Base-by-base conservation (phyloP, 1,284 basidiomycete species). In the Irpex sp. region DNA sequence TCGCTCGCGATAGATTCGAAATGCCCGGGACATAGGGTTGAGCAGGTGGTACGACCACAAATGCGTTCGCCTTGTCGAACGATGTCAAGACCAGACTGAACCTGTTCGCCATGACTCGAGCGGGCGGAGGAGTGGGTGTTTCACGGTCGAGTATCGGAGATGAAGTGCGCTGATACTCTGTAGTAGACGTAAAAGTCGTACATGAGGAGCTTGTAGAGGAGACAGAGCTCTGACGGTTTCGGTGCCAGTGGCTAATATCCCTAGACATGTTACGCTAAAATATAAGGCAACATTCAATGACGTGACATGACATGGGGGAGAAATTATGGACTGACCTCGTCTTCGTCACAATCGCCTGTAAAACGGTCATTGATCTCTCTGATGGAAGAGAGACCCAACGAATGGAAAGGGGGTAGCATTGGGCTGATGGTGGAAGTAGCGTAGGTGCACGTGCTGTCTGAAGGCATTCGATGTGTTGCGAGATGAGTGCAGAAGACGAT, bases 381-480 rank as follows among this genome's bases (percentile, higher is more conserved):
- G 69, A 65, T 68, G 61, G 73, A 69, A 51, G 78, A 81, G 61
- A 86, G 77, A 63, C 81, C 74, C 56, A 88, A 81, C 13, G 82
- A 75, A 62, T 79, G 81, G 26, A 88, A 76, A 15, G 86, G 76
- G n/a, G 86, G 86, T 13, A 88, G 81, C 1, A 81, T 83, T 37
- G 85, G 83, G 47, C 84, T 83, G 65, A 73, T 70, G 63, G 74
- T 68, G 64, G 62, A 37, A 57, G 71, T 70, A 56, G 68, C 31
- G 31, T 34, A 67, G 48, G 26, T 44, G 17, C 15, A 48, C 13
- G 47, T 49, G 57, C 15, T 48, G 49, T 57, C 31, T 15, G 62
- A 70, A 64, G 67, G 67, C 82, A 81, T 82, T 67, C 59, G 67
- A 64, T 64, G 64, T 38, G 49, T 55, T 48, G 44, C 11, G 44